These are phyloP conservation scores for Talaromyces rugulosus DNA, from an alignment of 2,329 filamentous ascomycete genomes.

Conservation along the genomic window DNA sequence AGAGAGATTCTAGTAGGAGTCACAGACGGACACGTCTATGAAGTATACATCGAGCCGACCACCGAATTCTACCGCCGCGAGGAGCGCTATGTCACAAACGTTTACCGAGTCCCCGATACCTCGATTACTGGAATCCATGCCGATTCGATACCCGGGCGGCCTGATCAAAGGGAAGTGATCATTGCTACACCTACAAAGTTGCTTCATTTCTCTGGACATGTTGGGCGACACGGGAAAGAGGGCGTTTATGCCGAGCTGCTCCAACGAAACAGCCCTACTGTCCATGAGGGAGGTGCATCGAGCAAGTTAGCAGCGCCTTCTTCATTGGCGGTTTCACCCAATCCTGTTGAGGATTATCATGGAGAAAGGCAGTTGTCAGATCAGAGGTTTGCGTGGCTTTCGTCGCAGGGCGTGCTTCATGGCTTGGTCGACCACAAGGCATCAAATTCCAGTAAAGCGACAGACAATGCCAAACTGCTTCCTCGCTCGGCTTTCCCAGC, in stretches of 20 bases:
- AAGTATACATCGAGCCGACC: slow-evolving; percentile 89
- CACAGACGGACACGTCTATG: slow-evolving; percentile 91
- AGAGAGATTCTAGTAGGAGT: slow-evolving; percentile 89
- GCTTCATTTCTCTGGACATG: slow-evolving; percentile 75
- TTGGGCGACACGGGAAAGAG: slow-evolving; percentile 68
- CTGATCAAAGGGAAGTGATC: slow-evolving; percentile 72
- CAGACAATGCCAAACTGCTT: slow-evolving; percentile 74
- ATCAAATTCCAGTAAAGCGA: slow-evolving; percentile 68
- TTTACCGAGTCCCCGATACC: slow-evolving; percentile 79
- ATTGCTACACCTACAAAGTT: slow-evolving; percentile 74
- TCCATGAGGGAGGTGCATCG: slow-evolving; percentile 66
- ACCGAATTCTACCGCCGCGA: slow-evolving; percentile 94
- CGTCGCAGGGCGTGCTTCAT: slow-evolving; percentile 78
- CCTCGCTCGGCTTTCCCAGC: slow-evolving; percentile 68
- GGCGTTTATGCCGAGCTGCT: slow-evolving; percentile 86
- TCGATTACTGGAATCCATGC: slow-evolving; percentile 83
- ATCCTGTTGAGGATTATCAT: slow-evolving; percentile 60
- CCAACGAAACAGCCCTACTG: slow-evolving; percentile 74
- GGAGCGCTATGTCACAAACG: slow-evolving; percentile 81
- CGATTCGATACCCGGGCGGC: slow-evolving; percentile 64
- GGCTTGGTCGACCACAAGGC: slow-evolving; percentile 68
- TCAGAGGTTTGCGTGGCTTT: slow-evolving; percentile 77
- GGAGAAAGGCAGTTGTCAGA: slow-evolving; percentile 49
- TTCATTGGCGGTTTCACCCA: slow-evolving; percentile 70
- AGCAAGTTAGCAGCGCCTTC: slow-evolving; percentile 61